These are phyloP conservation scores for Orychophragmus violaceus DNA, from an alignment of 345 rosid genomes.

Conservation along the genomic window DNA sequence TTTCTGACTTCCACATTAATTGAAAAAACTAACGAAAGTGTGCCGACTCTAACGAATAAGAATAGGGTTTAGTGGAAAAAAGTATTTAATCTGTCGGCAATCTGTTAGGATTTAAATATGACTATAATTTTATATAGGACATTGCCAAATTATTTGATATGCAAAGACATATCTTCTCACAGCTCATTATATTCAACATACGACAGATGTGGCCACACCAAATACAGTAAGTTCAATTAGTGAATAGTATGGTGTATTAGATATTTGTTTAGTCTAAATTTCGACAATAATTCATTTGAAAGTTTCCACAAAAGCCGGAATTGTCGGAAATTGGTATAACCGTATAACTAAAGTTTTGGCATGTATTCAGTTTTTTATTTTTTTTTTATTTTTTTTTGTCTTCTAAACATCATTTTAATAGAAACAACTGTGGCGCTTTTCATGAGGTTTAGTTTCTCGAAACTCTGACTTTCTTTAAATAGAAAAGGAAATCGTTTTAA, in stretches of 20 bases:
- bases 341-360: background rate
- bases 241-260: background rate
- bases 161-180: background rate
- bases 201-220: conserved; percentile 21
- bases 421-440: too few relatives aligned
- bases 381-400: too few relatives aligned
- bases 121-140: background rate
- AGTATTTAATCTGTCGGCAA: conserved; percentile 17
- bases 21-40: too few relatives aligned
- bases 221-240: background rate
- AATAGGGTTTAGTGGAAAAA: background rate
- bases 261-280: background rate
- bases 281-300: background rate
- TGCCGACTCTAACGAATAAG: background rate
- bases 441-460: too few relatives aligned
- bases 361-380: background rate
- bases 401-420: too few relatives aligned
- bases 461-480: too few relatives aligned
- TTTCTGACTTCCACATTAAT: background rate
- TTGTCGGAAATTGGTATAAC: background rate
- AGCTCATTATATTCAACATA: conserved; percentile 3
- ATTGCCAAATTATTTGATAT: background rate
- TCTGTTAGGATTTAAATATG: background rate
- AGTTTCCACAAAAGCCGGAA: background rate
- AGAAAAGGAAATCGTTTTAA: too few relatives aligned